phyloP scores from a whole-genome alignment of 2,329 filamentous ascomycete genomes.

The Phymatotrichopsis omnivora region DNA sequence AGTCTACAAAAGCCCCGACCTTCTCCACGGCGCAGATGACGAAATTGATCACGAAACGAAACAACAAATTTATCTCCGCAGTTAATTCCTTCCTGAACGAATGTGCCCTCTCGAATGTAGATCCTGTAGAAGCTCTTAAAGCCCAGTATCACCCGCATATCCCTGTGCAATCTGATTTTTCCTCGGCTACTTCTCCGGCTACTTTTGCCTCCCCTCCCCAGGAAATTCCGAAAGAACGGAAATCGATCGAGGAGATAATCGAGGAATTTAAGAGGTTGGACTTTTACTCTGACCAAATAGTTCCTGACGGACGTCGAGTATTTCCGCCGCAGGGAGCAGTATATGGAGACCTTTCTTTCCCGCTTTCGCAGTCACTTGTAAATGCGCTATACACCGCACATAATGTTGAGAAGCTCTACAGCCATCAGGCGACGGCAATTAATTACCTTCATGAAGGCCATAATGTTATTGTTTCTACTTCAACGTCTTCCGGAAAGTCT shows the following conservation, averaged over 20 bases:
- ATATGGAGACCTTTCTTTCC: conserved; percentile 74
- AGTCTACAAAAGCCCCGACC: conserved; percentile 81
- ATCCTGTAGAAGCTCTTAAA: conserved; percentile 58
- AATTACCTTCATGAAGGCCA: conserved; percentile 73
- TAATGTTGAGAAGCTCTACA: conserved; percentile 74
- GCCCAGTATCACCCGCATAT: conserved; percentile 39
- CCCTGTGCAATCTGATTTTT: conserved; percentile 49
- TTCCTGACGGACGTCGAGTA: conserved; percentile 82
- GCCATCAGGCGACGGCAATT: conserved; percentile 87
- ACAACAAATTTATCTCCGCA: conserved; percentile 68
- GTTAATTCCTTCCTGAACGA: conserved; percentile 66
- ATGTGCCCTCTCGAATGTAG: conserved; percentile 53
- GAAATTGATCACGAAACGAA: conserved; percentile 77
- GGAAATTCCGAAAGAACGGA: conserved; percentile 68
- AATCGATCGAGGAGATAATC: conserved; percentile 73
- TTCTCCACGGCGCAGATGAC: conserved; percentile 91
- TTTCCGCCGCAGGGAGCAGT: conserved; percentile 76
- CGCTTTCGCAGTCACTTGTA: conserved; percentile 82
- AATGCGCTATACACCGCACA: conserved; percentile 91
- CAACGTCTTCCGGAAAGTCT: conserved; percentile 92
- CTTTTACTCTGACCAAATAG: conserved; percentile 89
- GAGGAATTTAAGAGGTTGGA: conserved; percentile 65
- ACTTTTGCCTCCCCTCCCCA: conserved; percentile 47
- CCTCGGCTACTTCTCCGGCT: conserved; percentile 44
- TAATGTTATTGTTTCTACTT: conserved; percentile 86